A percentile compares a stretch with the other conserved stretches of the same genome.
Conservation (phyloP, 305 asterid species). For the Rubia occidens region DNA sequence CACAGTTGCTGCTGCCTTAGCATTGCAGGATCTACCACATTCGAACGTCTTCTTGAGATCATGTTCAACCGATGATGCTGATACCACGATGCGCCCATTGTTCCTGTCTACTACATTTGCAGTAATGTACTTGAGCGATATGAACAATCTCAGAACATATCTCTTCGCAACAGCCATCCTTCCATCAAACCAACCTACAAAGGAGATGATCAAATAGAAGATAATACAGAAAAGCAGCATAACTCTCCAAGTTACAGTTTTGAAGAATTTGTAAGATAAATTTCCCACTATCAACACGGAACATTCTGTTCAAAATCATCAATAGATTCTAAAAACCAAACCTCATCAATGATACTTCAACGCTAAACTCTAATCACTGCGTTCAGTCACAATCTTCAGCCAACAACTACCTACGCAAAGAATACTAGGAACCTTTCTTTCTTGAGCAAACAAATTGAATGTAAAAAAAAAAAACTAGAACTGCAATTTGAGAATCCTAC, state of each 20-base stretch:
- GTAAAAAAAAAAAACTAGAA: no score
- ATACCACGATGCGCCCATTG: conserved; percentile 59
- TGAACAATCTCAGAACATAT: conserved; percentile 64
- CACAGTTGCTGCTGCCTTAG: conserved; percentile 77
- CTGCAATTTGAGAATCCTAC: no score
- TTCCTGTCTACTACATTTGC: conserved; percentile 81
- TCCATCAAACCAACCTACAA: not conserved
- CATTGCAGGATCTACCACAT: conserved; percentile 82
- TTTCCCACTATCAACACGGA: not conserved
- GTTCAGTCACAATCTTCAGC: no score
- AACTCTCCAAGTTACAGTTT: not conserved
- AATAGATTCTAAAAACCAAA: no score
- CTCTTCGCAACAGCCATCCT: conserved; percentile 62
- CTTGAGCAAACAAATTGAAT: no score
- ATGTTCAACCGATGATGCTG: conserved; percentile 74
- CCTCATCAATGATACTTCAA: not conserved
- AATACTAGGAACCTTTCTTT: no score
- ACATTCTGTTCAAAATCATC: not conserved
- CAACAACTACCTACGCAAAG: no score
- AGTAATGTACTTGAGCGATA: conserved; percentile 72
- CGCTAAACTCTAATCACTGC: not conserved
- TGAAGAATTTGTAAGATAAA: not conserved
- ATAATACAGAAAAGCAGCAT: not conserved
- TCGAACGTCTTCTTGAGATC: conserved; percentile 56
- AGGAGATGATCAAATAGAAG: not conserved